These are phyloP conservation scores for Darksidea phi DNA, from an alignment of 495 filamentous ascomycete species.

Conservation along the genomic window DNA sequence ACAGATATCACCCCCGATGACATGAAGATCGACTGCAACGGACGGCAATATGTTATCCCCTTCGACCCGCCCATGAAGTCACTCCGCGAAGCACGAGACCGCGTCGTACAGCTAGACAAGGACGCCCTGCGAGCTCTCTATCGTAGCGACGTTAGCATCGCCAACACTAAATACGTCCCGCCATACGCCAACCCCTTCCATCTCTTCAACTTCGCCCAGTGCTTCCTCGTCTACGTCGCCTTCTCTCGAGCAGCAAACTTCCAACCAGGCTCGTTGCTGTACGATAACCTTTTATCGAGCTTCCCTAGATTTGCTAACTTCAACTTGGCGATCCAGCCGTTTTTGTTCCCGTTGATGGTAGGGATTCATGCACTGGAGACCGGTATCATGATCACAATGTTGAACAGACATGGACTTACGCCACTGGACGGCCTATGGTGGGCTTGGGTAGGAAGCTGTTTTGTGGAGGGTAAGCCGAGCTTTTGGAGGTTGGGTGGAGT, in stretches of 20 bases:
- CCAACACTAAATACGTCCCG: constrained; percentile 55
- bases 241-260: constrained; percentile 55
- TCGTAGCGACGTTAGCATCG: constrained; percentile 55
- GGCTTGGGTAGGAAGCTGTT: constrained; percentile 56
- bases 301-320: constrained; percentile 54
- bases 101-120: constrained; percentile 67
- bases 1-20: constrained; percentile 58
- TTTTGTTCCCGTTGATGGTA: constrained; percentile 50
- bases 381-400: constrained; percentile 49
- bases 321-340: constrained; percentile 45
- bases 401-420: constrained; percentile 59
- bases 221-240: constrained; percentile 47
- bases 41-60: constrained; percentile 56
- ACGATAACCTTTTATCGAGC: constrained; percentile 50
- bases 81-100: constrained; percentile 59
- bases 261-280: constrained; percentile 54
- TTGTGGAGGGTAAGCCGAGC: constrained; percentile 58
- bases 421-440: constrained; percentile 57
- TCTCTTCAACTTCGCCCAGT: constrained; percentile 48
- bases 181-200: constrained; percentile 45
- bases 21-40: constrained; percentile 54
- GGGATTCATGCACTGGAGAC: constrained; percentile 57
- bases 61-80: constrained; percentile 62
- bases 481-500: constrained; percentile 20
- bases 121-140: constrained; percentile 55